Evolutionary conservation across 495 filamentous ascomycete species (phyloP).

Genomic region (Xylaria grammica): DNA sequence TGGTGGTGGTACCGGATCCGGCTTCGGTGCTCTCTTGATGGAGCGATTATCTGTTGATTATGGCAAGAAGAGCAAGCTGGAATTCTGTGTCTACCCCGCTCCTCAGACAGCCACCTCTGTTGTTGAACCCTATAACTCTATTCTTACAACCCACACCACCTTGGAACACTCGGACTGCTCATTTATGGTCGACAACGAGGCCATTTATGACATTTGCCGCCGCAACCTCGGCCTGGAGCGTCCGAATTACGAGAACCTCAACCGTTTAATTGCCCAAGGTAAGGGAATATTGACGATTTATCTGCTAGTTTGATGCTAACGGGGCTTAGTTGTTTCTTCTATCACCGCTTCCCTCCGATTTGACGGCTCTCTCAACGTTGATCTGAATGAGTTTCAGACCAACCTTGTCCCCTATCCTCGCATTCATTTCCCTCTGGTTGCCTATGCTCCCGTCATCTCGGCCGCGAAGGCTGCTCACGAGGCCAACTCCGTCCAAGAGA

Average conservation of each 20-base stretch:
- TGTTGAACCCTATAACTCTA: conserved; percentile 99
- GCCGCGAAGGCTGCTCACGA: conserved; percentile 94
- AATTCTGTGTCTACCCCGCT: conserved; percentile 98
- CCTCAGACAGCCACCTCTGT: conserved; percentile 96
- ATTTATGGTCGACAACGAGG: conserved; percentile 99
- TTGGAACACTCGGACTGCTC: conserved; percentile 99
- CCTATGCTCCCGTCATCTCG: conserved; percentile 93
- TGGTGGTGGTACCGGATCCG: conserved; percentile 97
- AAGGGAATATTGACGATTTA: conserved; percentile 26
- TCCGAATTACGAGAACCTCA: conserved; percentile 96
- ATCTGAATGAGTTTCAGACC: conserved; percentile 99
- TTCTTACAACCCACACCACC: conserved; percentile 97
- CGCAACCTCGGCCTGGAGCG: conserved; percentile 96
- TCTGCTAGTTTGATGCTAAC: conserved; percentile 29
- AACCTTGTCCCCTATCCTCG: conserved; percentile 98
- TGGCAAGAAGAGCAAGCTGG: conserved; percentile 99
- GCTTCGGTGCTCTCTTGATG: conserved; percentile 96
- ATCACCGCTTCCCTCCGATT: conserved; percentile 99
- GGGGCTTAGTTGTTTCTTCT: conserved; percentile 82
- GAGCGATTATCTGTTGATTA: conserved; percentile 98
- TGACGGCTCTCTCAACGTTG: conserved; percentile 98
- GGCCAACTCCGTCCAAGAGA: conserved; percentile 85
- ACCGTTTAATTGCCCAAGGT: conserved; percentile 97
- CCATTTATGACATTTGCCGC: conserved; percentile 99
- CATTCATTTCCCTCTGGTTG: conserved; percentile 98